phyloP scores from a whole-genome alignment of 2,329 filamentous ascomycete genomes.

The Lasiodiplodia sp. region DNA sequence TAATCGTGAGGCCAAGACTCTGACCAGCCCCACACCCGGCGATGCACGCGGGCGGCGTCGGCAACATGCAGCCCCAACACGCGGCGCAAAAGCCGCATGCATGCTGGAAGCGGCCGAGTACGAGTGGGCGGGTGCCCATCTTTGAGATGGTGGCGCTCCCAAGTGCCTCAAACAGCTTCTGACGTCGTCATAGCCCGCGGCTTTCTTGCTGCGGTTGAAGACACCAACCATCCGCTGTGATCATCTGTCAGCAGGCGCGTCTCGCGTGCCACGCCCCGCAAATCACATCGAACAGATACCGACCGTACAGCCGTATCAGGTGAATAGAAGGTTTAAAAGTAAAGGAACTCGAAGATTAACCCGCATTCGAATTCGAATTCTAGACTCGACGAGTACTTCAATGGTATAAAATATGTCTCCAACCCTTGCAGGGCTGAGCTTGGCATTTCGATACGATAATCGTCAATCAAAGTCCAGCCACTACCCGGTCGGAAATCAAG shows the following conservation, averaged over 20 bases:
- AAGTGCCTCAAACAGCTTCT: not conserved
- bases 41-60: not conserved
- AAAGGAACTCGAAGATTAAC: no score
- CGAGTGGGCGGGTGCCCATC: no score
- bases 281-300: not conserved
- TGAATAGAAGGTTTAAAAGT: no score
- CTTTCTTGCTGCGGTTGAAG: not conserved
- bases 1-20: slow-evolving; percentile 20
- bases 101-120: not conserved
- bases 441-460: no score
- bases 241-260: not conserved
- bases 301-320: no score
- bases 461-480: no score
- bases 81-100: slow-evolving; percentile 16
- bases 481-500: no score
- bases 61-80: not conserved
- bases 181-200: slow-evolving; percentile 16
- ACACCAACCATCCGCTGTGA: not conserved
- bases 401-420: no score
- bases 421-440: no score
- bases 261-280: not conserved
- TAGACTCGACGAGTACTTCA: no score
- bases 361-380: no score
- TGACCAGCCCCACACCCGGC: not conserved
- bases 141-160: not conserved